These are phyloP conservation scores for Schizonepeta tenuifolia DNA, from an alignment of 257 asterid species.

Conservation along the genomic window DNA sequence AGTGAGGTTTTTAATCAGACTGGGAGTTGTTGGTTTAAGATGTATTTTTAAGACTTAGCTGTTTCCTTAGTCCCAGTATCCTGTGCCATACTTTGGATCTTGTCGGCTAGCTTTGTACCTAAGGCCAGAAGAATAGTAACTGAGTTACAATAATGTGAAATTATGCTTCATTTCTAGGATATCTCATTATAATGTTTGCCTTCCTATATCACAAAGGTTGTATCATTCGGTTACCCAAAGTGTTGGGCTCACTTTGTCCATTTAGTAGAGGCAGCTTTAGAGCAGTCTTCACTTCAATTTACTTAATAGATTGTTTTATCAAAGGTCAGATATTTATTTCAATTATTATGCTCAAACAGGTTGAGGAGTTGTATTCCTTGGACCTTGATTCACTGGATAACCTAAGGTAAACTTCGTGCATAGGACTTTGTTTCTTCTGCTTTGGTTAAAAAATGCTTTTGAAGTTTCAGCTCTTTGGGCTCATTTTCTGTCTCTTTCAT, in stretches of 20 bases:
- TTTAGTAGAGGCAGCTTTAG: neutral
- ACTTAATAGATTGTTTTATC: constrained; percentile 5
- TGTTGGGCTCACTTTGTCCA: constrained; percentile 2
- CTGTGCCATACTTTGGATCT: neutral
- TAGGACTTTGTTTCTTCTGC: neutral
- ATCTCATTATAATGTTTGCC: neutral
- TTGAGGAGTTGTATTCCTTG: constrained; percentile 95
- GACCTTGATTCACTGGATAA: constrained; percentile 84
- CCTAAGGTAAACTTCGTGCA: constrained; percentile 61
- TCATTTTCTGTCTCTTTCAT: constrained; percentile 18
- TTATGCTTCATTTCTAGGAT: neutral
- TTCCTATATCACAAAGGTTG: neutral
- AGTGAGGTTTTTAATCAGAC: constrained; percentile 1
- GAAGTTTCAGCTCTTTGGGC: constrained; percentile 1
- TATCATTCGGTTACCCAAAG: neutral
- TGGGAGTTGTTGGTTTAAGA: neutral
- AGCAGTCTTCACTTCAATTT: constrained; percentile 24
- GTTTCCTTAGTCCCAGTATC: neutral
- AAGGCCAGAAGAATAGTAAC: constrained; percentile 8
- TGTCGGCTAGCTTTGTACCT: neutral
- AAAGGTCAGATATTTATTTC: constrained; percentile 29
- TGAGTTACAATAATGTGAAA: neutral
- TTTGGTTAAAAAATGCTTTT: neutral
- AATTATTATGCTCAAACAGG: constrained; percentile 57
- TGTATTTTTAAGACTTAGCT: neutral